These are phyloP conservation scores for Cymbopogon flexuosus DNA, from an alignment of 202 grass and related monocot genomes.

Conservation along the genomic window DNA sequence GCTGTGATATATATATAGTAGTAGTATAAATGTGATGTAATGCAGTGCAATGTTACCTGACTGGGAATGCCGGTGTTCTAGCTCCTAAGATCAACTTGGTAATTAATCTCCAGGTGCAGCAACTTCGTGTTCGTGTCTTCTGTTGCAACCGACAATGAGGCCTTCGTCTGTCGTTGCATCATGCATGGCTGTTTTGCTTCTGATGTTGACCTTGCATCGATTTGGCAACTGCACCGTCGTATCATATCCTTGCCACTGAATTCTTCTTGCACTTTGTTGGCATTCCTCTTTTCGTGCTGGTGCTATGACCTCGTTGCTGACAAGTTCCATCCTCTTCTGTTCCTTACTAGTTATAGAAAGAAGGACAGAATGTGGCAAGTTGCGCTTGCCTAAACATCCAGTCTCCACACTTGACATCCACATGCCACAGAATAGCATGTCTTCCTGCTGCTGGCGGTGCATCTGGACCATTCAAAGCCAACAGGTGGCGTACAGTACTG, in stretches of 20 bases:
- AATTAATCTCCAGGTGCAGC: not conserved
- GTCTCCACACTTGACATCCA: no score
- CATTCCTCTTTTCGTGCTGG: not conserved
- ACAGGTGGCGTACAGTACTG: no score
- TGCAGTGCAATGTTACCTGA: not conserved
- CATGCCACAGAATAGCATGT: not conserved
- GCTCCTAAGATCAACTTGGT: not conserved
- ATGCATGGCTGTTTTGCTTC: not conserved
- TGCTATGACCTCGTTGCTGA: not conserved
- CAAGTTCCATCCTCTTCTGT: not conserved
- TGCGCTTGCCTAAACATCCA: not conserved
- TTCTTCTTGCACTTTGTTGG: not conserved
- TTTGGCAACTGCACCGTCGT: not conserved
- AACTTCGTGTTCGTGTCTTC: not conserved
- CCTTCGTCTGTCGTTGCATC: not conserved
- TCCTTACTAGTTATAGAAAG: not conserved
- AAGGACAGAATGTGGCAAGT: not conserved
- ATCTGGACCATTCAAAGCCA: not conserved
- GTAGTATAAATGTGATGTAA: not conserved
- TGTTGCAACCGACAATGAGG: not conserved
- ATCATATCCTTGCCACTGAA: not conserved
- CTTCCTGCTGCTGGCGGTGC: not conserved
- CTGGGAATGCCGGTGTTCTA: not conserved
- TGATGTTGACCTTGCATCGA: conserved; percentile 14
- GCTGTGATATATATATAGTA: not conserved